phyloP scores from a whole-genome alignment of 345 rosid species.

The Brassica incana region DNA sequence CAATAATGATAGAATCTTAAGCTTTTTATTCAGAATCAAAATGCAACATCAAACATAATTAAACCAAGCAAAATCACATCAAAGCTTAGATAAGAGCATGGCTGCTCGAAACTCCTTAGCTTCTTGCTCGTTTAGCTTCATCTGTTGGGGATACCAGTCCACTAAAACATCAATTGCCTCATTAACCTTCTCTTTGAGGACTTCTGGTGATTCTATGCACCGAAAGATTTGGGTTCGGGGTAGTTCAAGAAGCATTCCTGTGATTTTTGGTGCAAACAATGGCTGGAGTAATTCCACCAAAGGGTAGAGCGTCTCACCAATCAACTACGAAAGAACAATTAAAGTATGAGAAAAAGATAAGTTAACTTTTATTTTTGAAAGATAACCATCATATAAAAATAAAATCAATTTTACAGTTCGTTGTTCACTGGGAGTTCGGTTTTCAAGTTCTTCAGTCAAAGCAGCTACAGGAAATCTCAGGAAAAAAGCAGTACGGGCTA shows the following conservation, averaged over 20 bases:
- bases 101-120: neutral
- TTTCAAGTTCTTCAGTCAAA: neutral
- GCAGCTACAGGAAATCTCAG: neutral
- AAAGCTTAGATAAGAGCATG: neutral
- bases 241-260: neutral
- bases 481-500: neutral
- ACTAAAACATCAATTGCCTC: neutral
- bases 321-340: neutral
- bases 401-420: neutral
- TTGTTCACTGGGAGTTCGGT: neutral
- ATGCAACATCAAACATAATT: neutral
- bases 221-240: neutral
- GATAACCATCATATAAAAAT: neutral
- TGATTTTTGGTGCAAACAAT: neutral
- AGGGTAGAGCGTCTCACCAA: neutral
- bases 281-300: neutral
- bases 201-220: neutral
- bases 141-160: neutral
- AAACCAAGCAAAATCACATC: neutral
- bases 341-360: neutral
- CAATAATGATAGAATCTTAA: neutral
- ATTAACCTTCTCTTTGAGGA: neutral
- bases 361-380: neutral
- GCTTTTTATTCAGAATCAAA: neutral
- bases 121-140: neutral